phyloP scores from a whole-genome alignment of 306 rosid genomes.

The Trifolium subterraneum region DNA sequence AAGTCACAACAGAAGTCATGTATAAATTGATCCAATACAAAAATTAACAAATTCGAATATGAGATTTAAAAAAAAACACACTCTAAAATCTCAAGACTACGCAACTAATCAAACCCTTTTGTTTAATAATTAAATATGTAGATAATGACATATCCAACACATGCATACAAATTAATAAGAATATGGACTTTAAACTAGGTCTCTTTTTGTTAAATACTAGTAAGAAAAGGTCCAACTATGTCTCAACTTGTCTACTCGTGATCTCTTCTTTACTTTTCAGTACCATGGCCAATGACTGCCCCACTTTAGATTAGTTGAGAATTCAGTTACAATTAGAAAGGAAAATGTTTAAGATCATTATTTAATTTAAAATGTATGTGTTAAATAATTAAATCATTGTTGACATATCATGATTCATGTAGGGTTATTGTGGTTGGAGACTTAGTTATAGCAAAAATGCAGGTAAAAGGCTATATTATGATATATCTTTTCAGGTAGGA shows the following conservation, averaged over 20 bases:
- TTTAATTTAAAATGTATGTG: too few species aligned
- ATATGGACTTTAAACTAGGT: background rate
- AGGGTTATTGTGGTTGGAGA: background rate
- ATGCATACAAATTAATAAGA: background rate
- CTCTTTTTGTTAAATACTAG: background rate
- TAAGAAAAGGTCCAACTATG: background rate
- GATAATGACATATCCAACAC: background rate
- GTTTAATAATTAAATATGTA: background rate
- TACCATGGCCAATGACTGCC: background rate
- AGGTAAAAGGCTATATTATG: background rate
- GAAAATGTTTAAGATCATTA: too few species aligned
- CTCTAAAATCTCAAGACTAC: too few species aligned
- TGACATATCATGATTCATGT: too few species aligned
- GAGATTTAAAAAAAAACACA: too few species aligned
- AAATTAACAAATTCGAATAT: too few species aligned
- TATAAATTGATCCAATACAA: too few species aligned
- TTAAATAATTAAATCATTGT: background rate
- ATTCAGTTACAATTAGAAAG: background rate
- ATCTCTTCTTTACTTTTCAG: background rate
- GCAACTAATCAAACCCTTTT: too few species aligned
- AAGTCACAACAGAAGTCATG: too few species aligned
- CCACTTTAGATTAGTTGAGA: background rate
- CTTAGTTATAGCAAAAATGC: background rate
- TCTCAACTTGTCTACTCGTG: background rate
- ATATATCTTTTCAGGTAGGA: conserved; percentile 39